Evolutionary conservation across 768 basidiomycete species (phyloP).

Genomic region (Paxillus ammoniavirescens): DNA sequence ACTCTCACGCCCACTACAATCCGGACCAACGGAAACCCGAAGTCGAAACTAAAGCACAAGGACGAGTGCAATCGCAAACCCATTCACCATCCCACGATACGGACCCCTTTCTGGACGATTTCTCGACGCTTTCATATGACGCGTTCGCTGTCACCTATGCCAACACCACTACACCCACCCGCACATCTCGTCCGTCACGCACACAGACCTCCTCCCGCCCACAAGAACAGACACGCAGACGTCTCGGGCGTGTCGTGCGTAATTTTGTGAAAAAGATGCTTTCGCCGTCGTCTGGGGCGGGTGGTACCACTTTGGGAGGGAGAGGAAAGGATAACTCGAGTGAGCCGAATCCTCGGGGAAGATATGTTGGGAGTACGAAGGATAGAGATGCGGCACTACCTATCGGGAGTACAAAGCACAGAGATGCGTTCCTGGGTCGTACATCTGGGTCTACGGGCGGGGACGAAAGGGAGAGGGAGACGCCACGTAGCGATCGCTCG

Average conservation of each 20-base stretch:
- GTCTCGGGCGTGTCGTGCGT: constrained; percentile 21
- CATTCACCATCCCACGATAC: constrained; percentile 1
- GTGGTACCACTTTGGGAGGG: neutral
- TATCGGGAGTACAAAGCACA: neutral
- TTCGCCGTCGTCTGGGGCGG: constrained; percentile 9
- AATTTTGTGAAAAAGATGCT: constrained; percentile 21
- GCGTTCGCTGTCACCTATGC: neutral
- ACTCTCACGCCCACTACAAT: neutral
- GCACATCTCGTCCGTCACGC: neutral
- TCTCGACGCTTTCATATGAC: constrained; percentile 10
- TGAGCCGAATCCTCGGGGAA: neutral
- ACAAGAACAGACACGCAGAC: constrained; percentile 9
- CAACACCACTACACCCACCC: neutral
- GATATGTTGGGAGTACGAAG: neutral
- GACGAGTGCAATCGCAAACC: neutral
- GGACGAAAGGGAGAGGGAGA: constrained; percentile 1
- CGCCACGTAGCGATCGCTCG: constrained; percentile 15
- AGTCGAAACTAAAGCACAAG: neutral
- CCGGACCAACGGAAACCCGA: neutral
- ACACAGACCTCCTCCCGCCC: neutral
- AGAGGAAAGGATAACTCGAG: neutral
- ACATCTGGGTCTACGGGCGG: neutral
- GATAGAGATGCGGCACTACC: neutral
- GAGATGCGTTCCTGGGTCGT: constrained; percentile 7
- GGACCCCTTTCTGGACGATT: constrained; percentile 12